phyloP scores from a whole-genome alignment of 75 land plant genomes.

The Selaginella moellendorffii region DNA sequence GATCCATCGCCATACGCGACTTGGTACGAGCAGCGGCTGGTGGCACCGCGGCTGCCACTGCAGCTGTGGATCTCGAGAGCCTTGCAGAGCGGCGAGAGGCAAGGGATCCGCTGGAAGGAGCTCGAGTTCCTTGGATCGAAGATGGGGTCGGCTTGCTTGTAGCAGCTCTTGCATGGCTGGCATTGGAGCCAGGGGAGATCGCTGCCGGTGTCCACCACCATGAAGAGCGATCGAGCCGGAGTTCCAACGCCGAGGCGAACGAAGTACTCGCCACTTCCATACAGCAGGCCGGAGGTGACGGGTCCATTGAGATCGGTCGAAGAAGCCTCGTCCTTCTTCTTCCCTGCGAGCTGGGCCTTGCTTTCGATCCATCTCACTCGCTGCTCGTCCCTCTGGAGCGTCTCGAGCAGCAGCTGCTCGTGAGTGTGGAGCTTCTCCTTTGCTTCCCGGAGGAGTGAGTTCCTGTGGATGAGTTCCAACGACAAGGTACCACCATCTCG shows the following conservation, averaged over 20 bases:
- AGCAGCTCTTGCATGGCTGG: conserved; percentile 19
- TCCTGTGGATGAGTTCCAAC: not conserved
- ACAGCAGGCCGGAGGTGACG: not conserved
- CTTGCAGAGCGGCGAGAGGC: not conserved
- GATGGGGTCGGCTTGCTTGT: conserved; percentile 5
- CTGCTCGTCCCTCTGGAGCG: not conserved
- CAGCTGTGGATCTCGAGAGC: conserved; percentile 3
- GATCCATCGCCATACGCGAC: conserved; percentile 42
- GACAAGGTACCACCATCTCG: no score
- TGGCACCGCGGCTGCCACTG: not conserved
- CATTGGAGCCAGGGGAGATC: conserved; percentile 16
- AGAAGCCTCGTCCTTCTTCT: not conserved
- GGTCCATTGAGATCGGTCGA: not conserved
- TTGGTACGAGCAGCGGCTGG: not conserved
- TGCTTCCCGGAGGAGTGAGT: no score
- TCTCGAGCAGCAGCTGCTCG: not conserved
- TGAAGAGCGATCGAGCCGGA: not conserved
- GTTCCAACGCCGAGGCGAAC: not conserved
- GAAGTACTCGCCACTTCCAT: not conserved
- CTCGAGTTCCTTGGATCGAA: not conserved
- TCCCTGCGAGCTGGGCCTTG: not conserved
- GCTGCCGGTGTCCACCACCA: not conserved
- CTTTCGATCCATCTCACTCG: not conserved
- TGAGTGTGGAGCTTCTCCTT: not conserved
- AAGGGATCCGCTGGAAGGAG: conserved; percentile 1